These are phyloP conservation scores for Gliomastix tumulicola DNA, from an alignment of 2,329 filamentous ascomycete species.

Conservation along the genomic window DNA sequence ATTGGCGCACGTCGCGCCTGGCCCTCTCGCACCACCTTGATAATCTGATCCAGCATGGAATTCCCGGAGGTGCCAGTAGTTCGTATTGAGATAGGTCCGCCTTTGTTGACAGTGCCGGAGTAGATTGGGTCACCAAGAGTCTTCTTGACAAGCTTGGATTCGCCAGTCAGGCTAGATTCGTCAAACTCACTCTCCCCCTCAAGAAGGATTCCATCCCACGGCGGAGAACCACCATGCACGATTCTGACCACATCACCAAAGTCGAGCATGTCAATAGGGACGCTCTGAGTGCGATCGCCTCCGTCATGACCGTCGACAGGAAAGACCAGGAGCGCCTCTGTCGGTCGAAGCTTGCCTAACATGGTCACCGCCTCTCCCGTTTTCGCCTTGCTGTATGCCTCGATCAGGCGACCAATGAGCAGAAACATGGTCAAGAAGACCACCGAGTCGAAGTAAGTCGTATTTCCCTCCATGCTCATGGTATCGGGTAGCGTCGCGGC, in stretches of 20 bases:
- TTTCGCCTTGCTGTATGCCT: constrained; percentile 87
- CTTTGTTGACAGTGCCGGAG: constrained; percentile 70
- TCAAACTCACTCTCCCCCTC: constrained; percentile 66
- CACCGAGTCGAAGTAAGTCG: constrained; percentile 85
- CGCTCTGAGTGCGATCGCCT: constrained; percentile 25
- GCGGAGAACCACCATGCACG: constrained; percentile 73
- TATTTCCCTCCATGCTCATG: constrained; percentile 40
- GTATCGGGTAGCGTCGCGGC: constrained; percentile 46
- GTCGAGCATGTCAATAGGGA: constrained; percentile 65
- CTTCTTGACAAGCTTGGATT: constrained; percentile 64
- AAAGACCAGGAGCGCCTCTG: constrained; percentile 63
- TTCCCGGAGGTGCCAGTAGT: constrained; percentile 59
- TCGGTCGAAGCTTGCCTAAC: constrained; percentile 70
- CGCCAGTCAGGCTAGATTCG: constrained; percentile 83
- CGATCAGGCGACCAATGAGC: constrained; percentile 65
- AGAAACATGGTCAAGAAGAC: constrained; percentile 89
- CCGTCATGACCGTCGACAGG: constrained; percentile 25
- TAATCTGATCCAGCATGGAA: constrained; percentile 76
- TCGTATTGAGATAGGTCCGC: constrained; percentile 50
- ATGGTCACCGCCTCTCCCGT: constrained; percentile 81
- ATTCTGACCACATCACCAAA: constrained; percentile 69
- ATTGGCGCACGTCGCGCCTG: constrained; percentile 71
- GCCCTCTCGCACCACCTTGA: constrained; percentile 69
- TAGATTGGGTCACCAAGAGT: constrained; percentile 55
- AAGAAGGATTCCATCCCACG: constrained; percentile 69